A percentile compares a stretch with the other conserved stretches of the same genome.
These are phyloP conservation scores for Diplotaxis tenuifolia DNA, from an alignment of 345 rosid species.

Conservation along the genomic window DNA sequence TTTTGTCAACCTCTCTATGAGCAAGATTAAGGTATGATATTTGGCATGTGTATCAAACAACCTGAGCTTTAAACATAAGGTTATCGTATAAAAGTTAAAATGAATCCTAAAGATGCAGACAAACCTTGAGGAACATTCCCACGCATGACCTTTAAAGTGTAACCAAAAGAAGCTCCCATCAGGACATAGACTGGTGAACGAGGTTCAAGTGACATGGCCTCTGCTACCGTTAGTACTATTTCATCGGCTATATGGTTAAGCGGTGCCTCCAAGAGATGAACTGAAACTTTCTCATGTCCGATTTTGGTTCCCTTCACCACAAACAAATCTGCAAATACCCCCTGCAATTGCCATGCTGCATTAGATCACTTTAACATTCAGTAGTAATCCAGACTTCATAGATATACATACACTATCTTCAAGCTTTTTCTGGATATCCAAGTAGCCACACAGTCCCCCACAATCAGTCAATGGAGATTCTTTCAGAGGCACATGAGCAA, in stretches of 20 bases:
- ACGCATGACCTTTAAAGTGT: constrained; percentile 71
- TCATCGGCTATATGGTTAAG: constrained; percentile 59
- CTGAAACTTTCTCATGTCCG: constrained; percentile 86
- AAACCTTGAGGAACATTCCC: constrained; percentile 82
- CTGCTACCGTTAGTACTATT: constrained; percentile 87
- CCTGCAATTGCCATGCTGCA: constrained; percentile 49
- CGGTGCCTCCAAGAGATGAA: constrained; percentile 72
- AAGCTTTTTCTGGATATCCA: constrained; percentile 71
- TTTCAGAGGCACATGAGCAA: constrained; percentile 85
- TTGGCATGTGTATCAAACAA: background rate
- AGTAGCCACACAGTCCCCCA: constrained; percentile 86
- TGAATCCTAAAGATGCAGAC: constrained; percentile 5
- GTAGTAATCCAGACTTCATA: constrained; percentile 3
- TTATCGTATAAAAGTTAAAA: background rate
- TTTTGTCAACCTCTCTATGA: too few species aligned
- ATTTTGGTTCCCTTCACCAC: constrained; percentile 77
- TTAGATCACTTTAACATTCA: constrained; percentile 16
- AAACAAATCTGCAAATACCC: constrained; percentile 79
- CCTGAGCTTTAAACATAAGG: background rate
- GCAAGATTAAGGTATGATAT: background rate
- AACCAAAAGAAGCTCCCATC: constrained; percentile 71
- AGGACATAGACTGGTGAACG: constrained; percentile 85
- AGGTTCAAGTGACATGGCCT: constrained; percentile 92
- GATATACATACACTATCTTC: constrained; percentile 68
- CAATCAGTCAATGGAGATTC: constrained; percentile 93